Evolutionary conservation across 306 rosid species (phyloP), one percentile per base, ranked within the genome.

Genomic region (Amphicarpaea edgeworthii): DNA sequence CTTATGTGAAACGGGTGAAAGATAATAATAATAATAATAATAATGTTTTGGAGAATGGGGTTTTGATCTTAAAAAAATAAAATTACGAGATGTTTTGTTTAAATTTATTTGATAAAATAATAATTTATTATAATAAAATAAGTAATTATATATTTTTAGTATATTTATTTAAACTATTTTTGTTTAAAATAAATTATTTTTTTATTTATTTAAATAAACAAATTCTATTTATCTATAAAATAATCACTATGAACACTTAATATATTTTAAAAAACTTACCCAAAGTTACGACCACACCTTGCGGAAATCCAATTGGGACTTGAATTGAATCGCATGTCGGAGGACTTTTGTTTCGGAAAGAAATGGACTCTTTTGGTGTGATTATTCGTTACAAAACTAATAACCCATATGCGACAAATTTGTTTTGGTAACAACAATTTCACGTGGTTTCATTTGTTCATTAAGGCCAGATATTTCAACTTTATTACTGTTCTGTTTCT

Each of bases 361-460:
- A 63, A 21, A 67, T 77, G 66, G 77, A 54, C 58, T 65, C 63
- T 70, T 40, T 53, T 61, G 42, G 6, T 26, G 30, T 45, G 16
- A 75, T 70, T 64, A 32, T 79, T 73, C 53, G 15, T 41, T 38
- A 57, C 43, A 51, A 51, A 49, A 46, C 43, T 17, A 54, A n/a
- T n/a, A 55, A 62, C 42, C 23, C 59, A 70, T 26, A 70, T 63
- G 43, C 3, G 46, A 24, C 54, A 37, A 80, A 54, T 16, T 12
- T 70, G 34, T 73, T 43, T 74, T 75, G 43, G 24, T 11, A 64
- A 70, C 77, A 63, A 46, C 77, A 63, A 46, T 28, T 64, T 84
- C 73, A 72, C 38, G 50, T 65, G 55, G n/a, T 70, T 76, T 10
- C 66, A 50, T 84, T 65, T 84, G 80, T 72, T 72, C 66, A 14